A percentile compares a stretch with the other conserved stretches of the same genome.
phyloP scores from a whole-genome alignment of 768 basidiomycete species.

The Kwoniella sp. region DNA sequence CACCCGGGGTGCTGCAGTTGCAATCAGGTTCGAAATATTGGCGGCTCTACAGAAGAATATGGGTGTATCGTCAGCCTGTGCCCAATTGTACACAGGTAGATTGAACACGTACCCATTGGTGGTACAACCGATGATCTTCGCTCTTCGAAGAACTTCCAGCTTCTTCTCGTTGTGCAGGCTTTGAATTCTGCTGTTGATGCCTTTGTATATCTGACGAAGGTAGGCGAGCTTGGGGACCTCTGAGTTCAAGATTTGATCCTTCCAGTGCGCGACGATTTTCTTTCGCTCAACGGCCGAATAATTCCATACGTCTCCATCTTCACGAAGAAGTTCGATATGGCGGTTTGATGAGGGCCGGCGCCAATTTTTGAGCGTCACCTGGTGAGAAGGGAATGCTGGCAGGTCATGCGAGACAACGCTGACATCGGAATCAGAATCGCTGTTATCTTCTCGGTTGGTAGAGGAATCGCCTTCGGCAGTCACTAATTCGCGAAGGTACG shows the following conservation, averaged over 20 bases:
- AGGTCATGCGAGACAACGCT: no score
- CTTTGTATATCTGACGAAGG: background rate
- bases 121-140: background rate
- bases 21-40: background rate
- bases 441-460: no score
- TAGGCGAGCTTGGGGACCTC: background rate
- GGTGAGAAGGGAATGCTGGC: background rate
- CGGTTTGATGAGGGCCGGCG: background rate
- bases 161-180: background rate
- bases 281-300: background rate
- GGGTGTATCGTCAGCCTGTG: background rate
- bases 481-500: no score
- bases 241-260: background rate
- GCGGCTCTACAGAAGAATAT: background rate
- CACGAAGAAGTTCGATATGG: background rate
- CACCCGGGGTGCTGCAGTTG: conserved; percentile 59
- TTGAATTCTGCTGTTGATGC: background rate
- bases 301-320: background rate
- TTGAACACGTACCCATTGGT: background rate
- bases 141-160: background rate
- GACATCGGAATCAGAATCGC: no score
- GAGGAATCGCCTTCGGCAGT: no score
- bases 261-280: background rate
- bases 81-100: background rate
- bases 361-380: background rate